Percentiles rank a stretch among this genome's conserved stretches.
These are phyloP conservation scores for Cadophora sp. DNA, from an alignment of 2,329 filamentous ascomycete species.

Conservation along the genomic window DNA sequence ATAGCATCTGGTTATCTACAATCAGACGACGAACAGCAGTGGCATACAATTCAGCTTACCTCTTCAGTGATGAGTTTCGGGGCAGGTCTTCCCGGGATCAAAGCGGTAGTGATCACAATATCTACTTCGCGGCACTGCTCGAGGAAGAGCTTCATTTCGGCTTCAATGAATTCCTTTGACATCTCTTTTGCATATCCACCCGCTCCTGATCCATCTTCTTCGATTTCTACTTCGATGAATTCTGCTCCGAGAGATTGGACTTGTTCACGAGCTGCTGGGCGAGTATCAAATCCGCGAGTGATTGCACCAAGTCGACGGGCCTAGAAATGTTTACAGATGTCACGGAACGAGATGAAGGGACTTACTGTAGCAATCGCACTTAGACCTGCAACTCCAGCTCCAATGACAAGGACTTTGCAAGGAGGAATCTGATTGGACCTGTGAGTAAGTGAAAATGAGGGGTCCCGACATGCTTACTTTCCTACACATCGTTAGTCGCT, in stretches of 20 bases:
- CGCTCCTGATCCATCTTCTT: conserved; percentile 84
- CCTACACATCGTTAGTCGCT: conserved; percentile 41
- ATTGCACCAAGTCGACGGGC: conserved; percentile 87
- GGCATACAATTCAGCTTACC: conserved; percentile 49
- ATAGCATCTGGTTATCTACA: conserved; percentile 59
- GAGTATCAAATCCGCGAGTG: conserved; percentile 89
- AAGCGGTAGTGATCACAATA: conserved; percentile 90
- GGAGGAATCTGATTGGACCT: conserved; percentile 73
- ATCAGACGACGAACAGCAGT: conserved; percentile 40
- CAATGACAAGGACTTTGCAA: conserved; percentile 89
- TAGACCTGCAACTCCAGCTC: conserved; percentile 86
- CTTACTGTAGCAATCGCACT: conserved; percentile 81
- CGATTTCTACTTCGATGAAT: conserved; percentile 84
- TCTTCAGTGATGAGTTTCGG: conserved; percentile 84
- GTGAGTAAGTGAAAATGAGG: conserved; percentile 20
- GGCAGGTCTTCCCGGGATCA: conserved; percentile 84
- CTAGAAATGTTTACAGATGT: conserved; percentile 41
- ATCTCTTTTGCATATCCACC: conserved; percentile 93
- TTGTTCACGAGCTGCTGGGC: conserved; percentile 85
- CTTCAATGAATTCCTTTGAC: conserved; percentile 92
- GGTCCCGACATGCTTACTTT: conserved; percentile 36
- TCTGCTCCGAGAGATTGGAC: conserved; percentile 90
- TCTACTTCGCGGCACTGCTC: conserved; percentile 88
- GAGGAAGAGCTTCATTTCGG: conserved; percentile 91
- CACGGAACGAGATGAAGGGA: conserved; percentile 14